Evolutionary conservation across 345 rosid species (phyloP), one percentile per base, ranked within the genome.

Genomic region (Aquilaria malaccensis): DNA sequence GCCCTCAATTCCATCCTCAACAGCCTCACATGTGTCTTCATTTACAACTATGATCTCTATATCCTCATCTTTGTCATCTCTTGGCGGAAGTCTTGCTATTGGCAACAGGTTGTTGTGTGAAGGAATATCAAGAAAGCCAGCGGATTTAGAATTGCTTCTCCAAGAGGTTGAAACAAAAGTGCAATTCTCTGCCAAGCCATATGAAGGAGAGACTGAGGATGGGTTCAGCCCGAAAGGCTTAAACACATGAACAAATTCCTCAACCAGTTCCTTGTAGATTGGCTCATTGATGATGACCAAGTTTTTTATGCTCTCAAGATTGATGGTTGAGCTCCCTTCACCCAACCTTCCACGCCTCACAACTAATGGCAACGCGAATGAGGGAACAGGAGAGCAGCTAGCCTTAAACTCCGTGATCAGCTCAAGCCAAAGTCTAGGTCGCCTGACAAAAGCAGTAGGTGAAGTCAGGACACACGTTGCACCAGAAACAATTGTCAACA

Each of bases 111-210:
- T 76, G 33, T 74, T 73, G 63, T 79, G 57, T n/a, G 75, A 62
- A 30, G 86, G 85, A 47, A 78, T 53, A 65, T 67, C 30, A 7
- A 66, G 72, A 37, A 69, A 72, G 51, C 46, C 15, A 53, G 60
- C 13, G 2, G 58, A 66, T 31, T 59, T 63, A 30, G 22, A 12
- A 10, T 56, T 12, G 37, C 55, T 50, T 56, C 84, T 85, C 92
- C 86, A 83, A 0, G 88, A 75, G 7, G 86, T 85, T 58, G 88
- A 85, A 11, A 85, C 85, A 67, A 81, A 81, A 29, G 92, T 85
- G 67, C 85, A 68, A 59, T 77, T 83, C 79, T 83, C 92, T 43
- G 86, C 86, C 45, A 83, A 66, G 37, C 88, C 86, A 15, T 85
- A 85, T 15, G 88, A 85, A 32, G 91, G 88, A 47, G 86, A 77